A percentile compares a stretch with the other conserved stretches of the same genome.
These are phyloP conservation scores for Colletotrichum theobromicola DNA, from an alignment of 2,329 filamentous ascomycete genomes.

Conservation along the genomic window DNA sequence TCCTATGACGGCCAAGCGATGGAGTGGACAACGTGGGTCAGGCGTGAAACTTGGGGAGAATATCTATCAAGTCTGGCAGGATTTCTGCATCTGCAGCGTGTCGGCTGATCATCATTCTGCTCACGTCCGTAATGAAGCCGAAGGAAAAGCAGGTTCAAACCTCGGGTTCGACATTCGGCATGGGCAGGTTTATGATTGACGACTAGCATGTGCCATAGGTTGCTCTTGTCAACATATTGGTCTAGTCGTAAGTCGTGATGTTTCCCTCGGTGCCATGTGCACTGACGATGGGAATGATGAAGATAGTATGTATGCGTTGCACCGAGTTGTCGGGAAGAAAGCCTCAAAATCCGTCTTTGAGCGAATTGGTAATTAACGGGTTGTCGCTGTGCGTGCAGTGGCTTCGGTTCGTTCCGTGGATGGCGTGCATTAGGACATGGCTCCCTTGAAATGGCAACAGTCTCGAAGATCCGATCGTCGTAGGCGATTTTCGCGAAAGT, in stretches of 20 bases:
- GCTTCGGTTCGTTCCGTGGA: not conserved
- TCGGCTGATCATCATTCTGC: not conserved
- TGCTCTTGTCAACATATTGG: not conserved
- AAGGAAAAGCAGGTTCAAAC: not conserved
- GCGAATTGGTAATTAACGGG: fast-evolving
- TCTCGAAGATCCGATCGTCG: not conserved
- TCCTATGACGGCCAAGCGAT: not conserved
- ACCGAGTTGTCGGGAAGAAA: fast-evolving
- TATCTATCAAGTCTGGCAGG: not conserved
- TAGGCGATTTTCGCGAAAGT: not conserved
- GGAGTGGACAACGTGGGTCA: not conserved
- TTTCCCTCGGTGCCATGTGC: not conserved
- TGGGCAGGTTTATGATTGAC: not conserved
- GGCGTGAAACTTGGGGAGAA: not conserved
- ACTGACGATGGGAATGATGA: not conserved
- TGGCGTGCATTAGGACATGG: not conserved
- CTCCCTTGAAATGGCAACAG: not conserved
- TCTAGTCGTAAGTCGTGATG: fast-evolving
- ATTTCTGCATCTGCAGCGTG: not conserved
- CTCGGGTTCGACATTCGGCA: not conserved
- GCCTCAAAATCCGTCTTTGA: fast-evolving
- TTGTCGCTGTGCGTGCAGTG: not conserved
- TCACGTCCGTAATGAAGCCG: not conserved
- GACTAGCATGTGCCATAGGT: not conserved
- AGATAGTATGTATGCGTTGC: fast-evolving